Conservation (phyloP, 2,329 filamentous ascomycete species). For the Microdochium bolleyi region DNA sequence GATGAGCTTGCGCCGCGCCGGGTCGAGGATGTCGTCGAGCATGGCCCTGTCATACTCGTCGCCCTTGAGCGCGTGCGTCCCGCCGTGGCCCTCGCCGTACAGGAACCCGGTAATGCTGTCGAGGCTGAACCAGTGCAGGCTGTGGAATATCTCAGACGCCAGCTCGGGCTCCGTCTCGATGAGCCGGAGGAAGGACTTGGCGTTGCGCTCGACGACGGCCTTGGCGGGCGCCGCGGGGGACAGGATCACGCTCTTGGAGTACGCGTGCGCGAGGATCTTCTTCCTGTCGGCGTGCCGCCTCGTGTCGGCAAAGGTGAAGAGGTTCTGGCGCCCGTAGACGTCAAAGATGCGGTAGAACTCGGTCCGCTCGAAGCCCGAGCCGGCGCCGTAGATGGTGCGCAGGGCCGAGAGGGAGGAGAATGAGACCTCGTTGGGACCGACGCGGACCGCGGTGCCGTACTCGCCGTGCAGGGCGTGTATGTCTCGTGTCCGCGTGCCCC, state of each 20-base stretch:
- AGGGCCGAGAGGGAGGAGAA: slow-evolving; percentile 33
- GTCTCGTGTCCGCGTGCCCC: slow-evolving; percentile 28
- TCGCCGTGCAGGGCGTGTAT: slow-evolving; percentile 32
- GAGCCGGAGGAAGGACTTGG: slow-evolving; percentile 28
- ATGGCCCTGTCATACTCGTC: slow-evolving; percentile 26
- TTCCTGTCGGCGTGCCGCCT: slow-evolving; percentile 39
- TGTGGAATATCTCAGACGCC: slow-evolving; percentile 35
- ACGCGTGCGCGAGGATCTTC: slow-evolving; percentile 42
- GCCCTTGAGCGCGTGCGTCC: slow-evolving; percentile 32
- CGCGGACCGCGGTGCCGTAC: slow-evolving; percentile 38
- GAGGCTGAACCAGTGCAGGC: slow-evolving; percentile 43
- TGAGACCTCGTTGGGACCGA: slow-evolving; percentile 36
- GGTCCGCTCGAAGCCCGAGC: slow-evolving; percentile 39
- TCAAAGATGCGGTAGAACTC: slow-evolving; percentile 49
- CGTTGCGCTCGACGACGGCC: slow-evolving; percentile 28
- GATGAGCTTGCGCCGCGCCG: slow-evolving; percentile 31
- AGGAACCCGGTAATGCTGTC: slow-evolving; percentile 44
- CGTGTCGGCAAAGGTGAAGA: slow-evolving; percentile 39
- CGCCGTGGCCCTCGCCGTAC: slow-evolving; percentile 33
- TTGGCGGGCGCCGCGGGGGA: slow-evolving; percentile 11
- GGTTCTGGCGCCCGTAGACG: slow-evolving; percentile 39
- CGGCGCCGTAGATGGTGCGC: slow-evolving; percentile 45
- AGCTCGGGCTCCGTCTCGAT: slow-evolving; percentile 23
- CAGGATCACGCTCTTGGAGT: slow-evolving; percentile 40
- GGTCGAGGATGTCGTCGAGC: slow-evolving; percentile 39